A percentile compares a stretch with the other conserved stretches of the same genome.
These are phyloP conservation scores for Scleroderma bovista DNA, from an alignment of 768 basidiomycete genomes.

Conservation along the genomic window DNA sequence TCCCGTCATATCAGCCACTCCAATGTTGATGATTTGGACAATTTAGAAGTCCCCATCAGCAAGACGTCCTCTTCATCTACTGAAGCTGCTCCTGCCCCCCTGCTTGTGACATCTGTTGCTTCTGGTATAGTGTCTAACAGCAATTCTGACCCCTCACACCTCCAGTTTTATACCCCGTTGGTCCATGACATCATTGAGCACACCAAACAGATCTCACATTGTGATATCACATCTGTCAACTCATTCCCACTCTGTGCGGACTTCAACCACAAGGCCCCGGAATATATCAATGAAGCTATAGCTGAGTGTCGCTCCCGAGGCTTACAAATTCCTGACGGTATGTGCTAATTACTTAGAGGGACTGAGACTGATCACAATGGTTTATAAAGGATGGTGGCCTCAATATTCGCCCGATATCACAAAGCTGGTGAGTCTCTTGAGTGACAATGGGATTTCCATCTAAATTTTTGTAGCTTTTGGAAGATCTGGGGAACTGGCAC, in stretches of 20 bases:
- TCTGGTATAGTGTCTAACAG: too few relatives aligned
- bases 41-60: too few relatives aligned
- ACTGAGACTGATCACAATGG: too few relatives aligned
- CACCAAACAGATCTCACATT: not conserved
- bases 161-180: not conserved
- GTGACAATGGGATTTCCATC: too few relatives aligned
- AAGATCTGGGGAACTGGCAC: not conserved
- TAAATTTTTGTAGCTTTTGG: conserved; percentile 4
- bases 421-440: not conserved
- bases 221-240: not conserved
- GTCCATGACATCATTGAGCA: not conserved
- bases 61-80: too few relatives aligned
- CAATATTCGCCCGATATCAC: not conserved
- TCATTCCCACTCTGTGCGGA: not conserved
- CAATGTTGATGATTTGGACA: too few relatives aligned
- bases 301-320: not conserved
- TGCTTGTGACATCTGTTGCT: too few relatives aligned
- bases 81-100: too few relatives aligned
- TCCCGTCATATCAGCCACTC: too few relatives aligned
- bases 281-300: not conserved
- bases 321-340: not conserved
- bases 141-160: not conserved
- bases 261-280: not conserved
- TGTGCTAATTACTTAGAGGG: too few relatives aligned
- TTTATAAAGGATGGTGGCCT: not conserved